A percentile compares a stretch with the other conserved stretches of the same genome.
Conservation (phyloP, 768 basidiomycete genomes). For the Psilocybe subaeruginosa region DNA sequence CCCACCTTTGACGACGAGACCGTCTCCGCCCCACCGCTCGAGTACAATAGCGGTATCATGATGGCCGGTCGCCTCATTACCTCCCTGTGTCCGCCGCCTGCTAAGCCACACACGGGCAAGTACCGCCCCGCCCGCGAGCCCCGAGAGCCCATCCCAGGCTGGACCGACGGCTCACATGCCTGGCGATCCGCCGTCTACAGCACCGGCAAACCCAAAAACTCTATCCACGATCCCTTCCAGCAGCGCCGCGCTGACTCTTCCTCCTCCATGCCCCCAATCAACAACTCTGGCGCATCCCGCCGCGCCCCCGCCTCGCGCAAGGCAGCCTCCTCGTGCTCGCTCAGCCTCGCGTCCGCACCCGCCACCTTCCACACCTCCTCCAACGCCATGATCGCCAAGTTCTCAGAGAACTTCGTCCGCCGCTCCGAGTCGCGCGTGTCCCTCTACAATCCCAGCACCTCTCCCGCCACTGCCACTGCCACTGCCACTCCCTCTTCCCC, state of each 20-base stretch:
- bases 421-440: slow-evolving; percentile 54
- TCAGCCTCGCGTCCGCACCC: slow-evolving; percentile 40
- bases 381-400: slow-evolving; percentile 49
- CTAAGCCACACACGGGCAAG: slow-evolving; percentile 38
- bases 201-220: slow-evolving; percentile 29
- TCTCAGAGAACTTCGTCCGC: slow-evolving; percentile 57
- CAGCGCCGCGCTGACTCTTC: slow-evolving; percentile 20
- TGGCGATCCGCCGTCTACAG: slow-evolving; percentile 72
- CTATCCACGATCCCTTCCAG: slow-evolving; percentile 27
- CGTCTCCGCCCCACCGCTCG: slow-evolving; percentile 28
- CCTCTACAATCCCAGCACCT: slow-evolving; percentile 23
- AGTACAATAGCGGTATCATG: slow-evolving; percentile 66
- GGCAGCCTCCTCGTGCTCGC: slow-evolving; percentile 25
- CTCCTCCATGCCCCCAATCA: neutral
- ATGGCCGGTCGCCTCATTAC: slow-evolving; percentile 65
- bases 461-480: slow-evolving; percentile 27
- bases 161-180: slow-evolving; percentile 67
- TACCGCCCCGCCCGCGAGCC: slow-evolving; percentile 34
- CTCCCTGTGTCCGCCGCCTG: slow-evolving; percentile 42
- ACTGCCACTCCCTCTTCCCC: slow-evolving; percentile 30
- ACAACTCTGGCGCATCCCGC: slow-evolving; percentile 6
- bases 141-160: slow-evolving; percentile 58
- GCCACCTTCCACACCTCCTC: slow-evolving; percentile 50
- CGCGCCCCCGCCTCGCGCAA: neutral
- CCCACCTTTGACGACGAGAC: slow-evolving; percentile 40